Evolutionary conservation across 768 basidiomycete genomes (phyloP).

Genomic region (Gautieria morchelliformis): DNA sequence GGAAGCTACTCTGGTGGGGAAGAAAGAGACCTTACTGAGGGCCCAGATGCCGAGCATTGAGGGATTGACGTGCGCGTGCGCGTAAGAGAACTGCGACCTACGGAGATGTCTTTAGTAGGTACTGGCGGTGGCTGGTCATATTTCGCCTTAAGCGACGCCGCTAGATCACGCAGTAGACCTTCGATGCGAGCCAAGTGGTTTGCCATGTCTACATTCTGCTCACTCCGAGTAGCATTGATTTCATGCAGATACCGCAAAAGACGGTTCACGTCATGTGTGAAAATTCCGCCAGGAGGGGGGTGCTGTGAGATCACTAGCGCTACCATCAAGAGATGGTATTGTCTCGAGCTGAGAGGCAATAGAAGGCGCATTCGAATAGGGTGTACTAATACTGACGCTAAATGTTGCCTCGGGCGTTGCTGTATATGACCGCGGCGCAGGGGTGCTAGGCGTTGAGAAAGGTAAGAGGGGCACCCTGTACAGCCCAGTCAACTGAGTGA

Average conservation of each 20-base stretch:
- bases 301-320: conserved; percentile 18
- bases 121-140: conserved; percentile 20
- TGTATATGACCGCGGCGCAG: conserved; percentile 29
- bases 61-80: conserved; percentile 10
- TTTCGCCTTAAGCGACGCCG: conserved; percentile 37
- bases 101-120: conserved; percentile 30
- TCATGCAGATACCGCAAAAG: conserved; percentile 51
- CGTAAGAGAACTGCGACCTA: conserved; percentile 32
- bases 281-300: conserved; percentile 14
- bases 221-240: conserved; percentile 50
- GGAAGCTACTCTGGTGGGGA: conserved; percentile 34
- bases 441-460: conserved; percentile 24
- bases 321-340: conserved; percentile 28
- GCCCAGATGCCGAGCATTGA: conserved; percentile 18
- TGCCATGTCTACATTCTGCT: conserved; percentile 54
- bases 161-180: conserved; percentile 56
- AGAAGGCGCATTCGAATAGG: conserved; percentile 38
- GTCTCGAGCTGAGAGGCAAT: conserved; percentile 38
- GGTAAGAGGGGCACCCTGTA: conserved; percentile 4
- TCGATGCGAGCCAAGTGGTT: conserved; percentile 64
- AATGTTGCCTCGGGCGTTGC: conserved; percentile 31
- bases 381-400: conserved; percentile 43
- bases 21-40: conserved; percentile 19
- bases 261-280: conserved; percentile 30
- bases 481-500: background rate